These are phyloP conservation scores for Orobanche coerulescens DNA, from an alignment of 257 asterid genomes.

Conservation along the genomic window DNA sequence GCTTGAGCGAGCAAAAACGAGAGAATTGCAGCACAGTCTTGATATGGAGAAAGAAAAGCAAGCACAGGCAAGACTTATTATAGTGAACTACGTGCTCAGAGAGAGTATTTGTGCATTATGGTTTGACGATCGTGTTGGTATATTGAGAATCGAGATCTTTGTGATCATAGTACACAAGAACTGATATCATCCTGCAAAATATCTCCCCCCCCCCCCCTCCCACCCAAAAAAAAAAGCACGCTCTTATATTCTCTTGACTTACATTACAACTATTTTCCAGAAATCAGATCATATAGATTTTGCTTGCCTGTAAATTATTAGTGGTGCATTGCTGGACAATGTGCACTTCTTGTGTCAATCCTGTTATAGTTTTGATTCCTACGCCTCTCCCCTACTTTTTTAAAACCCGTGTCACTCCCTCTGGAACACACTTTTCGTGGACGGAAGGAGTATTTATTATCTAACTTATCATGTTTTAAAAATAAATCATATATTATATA, in stretches of 20 bases:
- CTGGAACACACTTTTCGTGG: too few species aligned
- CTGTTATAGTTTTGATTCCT: background rate
- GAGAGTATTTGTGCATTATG: background rate
- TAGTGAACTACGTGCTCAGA: conserved; percentile 11
- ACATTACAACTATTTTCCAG: background rate
- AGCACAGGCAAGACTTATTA: conserved; percentile 59
- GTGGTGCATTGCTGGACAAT: background rate
- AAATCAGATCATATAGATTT: background rate
- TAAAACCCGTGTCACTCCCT: too few species aligned
- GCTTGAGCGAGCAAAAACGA: conserved; percentile 81
- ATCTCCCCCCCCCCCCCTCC: too few species aligned
- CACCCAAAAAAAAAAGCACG: too few species aligned
- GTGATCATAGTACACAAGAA: background rate
- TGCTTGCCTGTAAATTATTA: conserved; percentile 3
- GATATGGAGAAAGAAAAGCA: conserved; percentile 95
- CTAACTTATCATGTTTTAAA: too few species aligned
- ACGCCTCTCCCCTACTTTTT: too few species aligned
- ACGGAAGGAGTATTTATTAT: too few species aligned
- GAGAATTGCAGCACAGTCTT: conserved; percentile 84
- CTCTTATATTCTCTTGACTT: background rate
- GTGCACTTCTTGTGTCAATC: background rate
- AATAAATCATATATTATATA: too few species aligned
- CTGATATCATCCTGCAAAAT: background rate
- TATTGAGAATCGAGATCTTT: background rate
- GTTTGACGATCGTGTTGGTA: background rate